Evolutionary conservation across 345 rosid species (phyloP).

Genomic region (Populus ilicifolia): DNA sequence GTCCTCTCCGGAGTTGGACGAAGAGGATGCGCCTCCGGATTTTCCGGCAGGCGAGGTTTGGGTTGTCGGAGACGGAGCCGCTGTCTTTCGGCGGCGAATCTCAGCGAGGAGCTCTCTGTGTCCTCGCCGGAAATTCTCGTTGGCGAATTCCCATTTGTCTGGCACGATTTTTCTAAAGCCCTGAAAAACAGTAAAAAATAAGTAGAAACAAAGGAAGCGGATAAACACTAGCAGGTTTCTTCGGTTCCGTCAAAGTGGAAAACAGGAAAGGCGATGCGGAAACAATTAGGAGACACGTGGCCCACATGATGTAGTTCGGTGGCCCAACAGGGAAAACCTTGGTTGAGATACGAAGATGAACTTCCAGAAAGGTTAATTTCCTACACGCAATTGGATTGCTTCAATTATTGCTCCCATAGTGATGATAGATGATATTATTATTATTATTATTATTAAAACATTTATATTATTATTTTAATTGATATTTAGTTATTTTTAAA

Average conservation of each 20-base stretch:
- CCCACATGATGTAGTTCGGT: too few relatives aligned
- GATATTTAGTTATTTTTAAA: too few relatives aligned
- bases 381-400: too few relatives aligned
- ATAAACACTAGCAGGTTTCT: too few relatives aligned
- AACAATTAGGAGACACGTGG: background rate
- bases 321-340: background rate
- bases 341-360: too few relatives aligned
- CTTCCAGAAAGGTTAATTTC: too few relatives aligned
- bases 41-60: slow-evolving; percentile 25
- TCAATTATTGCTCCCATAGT: too few relatives aligned
- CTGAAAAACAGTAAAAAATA: slow-evolving; percentile 18
- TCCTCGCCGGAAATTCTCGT: slow-evolving; percentile 62
- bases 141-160: slow-evolving; percentile 85
- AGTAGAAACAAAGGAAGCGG: too few relatives aligned
- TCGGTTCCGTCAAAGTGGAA: background rate
- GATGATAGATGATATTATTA: too few relatives aligned
- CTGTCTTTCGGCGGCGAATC: slow-evolving; percentile 56
- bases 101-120: slow-evolving; percentile 46
- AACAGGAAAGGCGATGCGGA: background rate
- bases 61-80: slow-evolving; percentile 11
- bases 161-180: slow-evolving; percentile 75
- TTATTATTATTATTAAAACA: too few relatives aligned
- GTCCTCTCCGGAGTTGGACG: slow-evolving; percentile 73
- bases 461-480: too few relatives aligned
- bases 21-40: slow-evolving; percentile 27